Base-by-base conservation (phyloP, 129 eudicot species). In the Ambrosia trifida region DNA sequence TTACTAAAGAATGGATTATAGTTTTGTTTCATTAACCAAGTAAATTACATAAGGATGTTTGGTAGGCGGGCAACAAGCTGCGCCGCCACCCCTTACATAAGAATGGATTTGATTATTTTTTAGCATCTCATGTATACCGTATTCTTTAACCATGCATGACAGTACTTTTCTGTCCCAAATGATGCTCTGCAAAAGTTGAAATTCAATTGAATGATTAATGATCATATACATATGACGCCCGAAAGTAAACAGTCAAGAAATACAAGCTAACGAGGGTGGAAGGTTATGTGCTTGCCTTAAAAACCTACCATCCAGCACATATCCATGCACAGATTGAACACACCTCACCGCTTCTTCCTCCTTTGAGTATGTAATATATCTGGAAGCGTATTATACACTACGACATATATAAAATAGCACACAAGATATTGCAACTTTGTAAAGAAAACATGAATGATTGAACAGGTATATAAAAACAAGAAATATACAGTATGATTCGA, bases 271-370 rank as follows among this genome's bases (percentile, higher is more conserved):
- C 11, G 16, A 32, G 41, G 30, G 75, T 31, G 49, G 72, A 49
- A 43, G 33, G 33, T 54, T 4, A 59, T 12, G 66, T 68, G 52
- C 74, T 75, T 78, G 88, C 97, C 89, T 87, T 80, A 90, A 78
- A 51, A 77, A 76, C 72, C 95, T 87, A 77, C 89, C 95, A 32
- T 90, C 97, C 77, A 85, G 64, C 47, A 81, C 82, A 87, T 79
- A 90, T 50, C 91, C 97, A 81, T 90, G 97, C 59, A 90, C 89
- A 64, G 88, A 83, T 61, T 90, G 97, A 74, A 90, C 87, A 77
- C 97, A 90, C 9, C 82, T 84, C 43, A 90, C 80, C 35, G 97
- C 97, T 87, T 90, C 97, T 80, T 90, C 95, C 79, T 90, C 95
- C 68, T 85, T 90, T 61, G 95, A 83, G 78, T 74, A 90, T 63